Evolutionary conservation across 2,329 filamentous ascomycete species (phyloP).

Genomic region (Beauveria brongniartii): DNA sequence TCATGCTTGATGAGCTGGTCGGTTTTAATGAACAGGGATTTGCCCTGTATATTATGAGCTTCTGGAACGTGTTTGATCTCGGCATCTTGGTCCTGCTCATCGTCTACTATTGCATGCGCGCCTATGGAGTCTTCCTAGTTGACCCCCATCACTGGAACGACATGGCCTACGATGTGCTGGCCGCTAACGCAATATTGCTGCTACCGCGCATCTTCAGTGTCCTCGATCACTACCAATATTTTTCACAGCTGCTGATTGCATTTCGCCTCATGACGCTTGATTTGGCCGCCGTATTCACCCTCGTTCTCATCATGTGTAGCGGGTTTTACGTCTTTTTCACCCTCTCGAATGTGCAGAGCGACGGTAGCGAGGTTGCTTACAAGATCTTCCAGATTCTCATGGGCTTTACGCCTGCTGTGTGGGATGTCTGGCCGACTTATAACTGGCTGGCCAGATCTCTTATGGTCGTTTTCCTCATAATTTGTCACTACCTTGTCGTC

Average conservation of each 20-base stretch:
- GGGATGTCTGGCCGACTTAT: slow-evolving; percentile 79
- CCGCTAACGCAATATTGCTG: slow-evolving; percentile 80
- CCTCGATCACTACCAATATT: slow-evolving; percentile 91
- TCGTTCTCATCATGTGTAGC: slow-evolving; percentile 82
- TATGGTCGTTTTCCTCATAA: slow-evolving; percentile 77
- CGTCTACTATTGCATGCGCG: slow-evolving; percentile 80
- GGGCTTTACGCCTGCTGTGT: slow-evolving; percentile 92
- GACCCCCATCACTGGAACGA: slow-evolving; percentile 68
- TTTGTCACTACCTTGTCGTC: slow-evolving; percentile 90
- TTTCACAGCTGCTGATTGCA: slow-evolving; percentile 87
- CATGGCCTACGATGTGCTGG: slow-evolving; percentile 89
- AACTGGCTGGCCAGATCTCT: slow-evolving; percentile 70
- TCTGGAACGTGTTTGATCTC: slow-evolving; percentile 94
- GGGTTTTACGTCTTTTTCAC: slow-evolving; percentile 96
- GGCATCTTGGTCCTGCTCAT: slow-evolving; percentile 81
- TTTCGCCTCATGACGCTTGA: slow-evolving; percentile 93
- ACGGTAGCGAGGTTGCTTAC: slow-evolving; percentile 71
- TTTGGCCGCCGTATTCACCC: slow-evolving; percentile 71
- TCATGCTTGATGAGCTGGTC: slow-evolving; percentile 93
- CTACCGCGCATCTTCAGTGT: slow-evolving; percentile 89
- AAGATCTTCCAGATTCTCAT: slow-evolving; percentile 89
- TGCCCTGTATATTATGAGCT: slow-evolving; percentile 92
- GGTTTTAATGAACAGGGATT: slow-evolving; percentile 97
- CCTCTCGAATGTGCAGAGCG: slow-evolving; percentile 63
- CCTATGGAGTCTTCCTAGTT: slow-evolving; percentile 79